Evolutionary conservation across 176 grass and related monocot genomes (phyloP), one percentile per base, ranked within the genome.

Genomic region (Musa itinerans): DNA sequence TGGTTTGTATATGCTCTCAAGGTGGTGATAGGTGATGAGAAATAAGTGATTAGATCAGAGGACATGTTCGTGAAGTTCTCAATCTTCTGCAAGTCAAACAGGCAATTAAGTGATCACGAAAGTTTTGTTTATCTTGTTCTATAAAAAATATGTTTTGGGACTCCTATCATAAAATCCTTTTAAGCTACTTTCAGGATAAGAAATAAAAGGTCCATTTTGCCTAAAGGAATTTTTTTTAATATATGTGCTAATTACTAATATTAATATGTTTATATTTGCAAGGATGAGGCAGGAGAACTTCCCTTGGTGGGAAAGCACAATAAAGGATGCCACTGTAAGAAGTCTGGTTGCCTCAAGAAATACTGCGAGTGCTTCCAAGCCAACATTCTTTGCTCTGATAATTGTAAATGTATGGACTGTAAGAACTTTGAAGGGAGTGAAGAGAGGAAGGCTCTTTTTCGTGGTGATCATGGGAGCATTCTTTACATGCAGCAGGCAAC

Each of bases 331-430:
- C 95, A 99, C 73, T 99, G 95, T 85, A 99, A 94, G 84, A 99
- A 99, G 61, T 99, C 95, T 63, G 91, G 95, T 27, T 99, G 95
- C 83, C 86, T 99, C 56, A 99, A 99, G 86, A 99, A 94, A 78
- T 99, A 99, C 55, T 99, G 95, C n/a, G 95, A 99, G 53, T 99
- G 95, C 78, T 99, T 99, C 70, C 95, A 99, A 82, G 95, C 95
- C 74, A 91, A 91, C 75, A 94, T 99, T 76, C 95, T 94, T 50
- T 99, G 95, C 76, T 99, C 95, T 34, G 91, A 99, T 58, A 99
- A 99, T 81, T 99, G 95, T 82, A 99, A 99, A 66, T 99, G 95
- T 68, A 85, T 94, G 84, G 95, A 99, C 82, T 99, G 95, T 85
- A 94, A 94, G 79, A 99, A 99, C 71, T 94, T 87, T 59, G 95